These are phyloP conservation scores for Boletus reticulatus DNA, from an alignment of 768 basidiomycete species.

Conservation along the genomic window DNA sequence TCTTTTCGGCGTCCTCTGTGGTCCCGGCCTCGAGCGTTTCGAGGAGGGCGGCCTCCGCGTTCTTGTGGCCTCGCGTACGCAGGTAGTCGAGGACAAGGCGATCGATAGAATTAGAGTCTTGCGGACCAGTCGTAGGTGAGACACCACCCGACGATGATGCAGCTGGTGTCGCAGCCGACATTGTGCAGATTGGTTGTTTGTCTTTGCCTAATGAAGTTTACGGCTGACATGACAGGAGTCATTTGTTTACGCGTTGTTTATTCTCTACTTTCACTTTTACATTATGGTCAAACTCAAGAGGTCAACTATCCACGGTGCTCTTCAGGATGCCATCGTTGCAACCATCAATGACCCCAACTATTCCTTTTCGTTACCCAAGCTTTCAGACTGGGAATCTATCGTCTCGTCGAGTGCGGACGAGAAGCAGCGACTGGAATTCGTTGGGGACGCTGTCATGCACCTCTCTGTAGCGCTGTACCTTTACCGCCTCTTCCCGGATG, in stretches of 20 bases:
- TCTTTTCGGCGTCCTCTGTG: conserved; percentile 37
- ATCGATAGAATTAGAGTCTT: conserved; percentile 35
- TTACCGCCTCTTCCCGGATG: conserved; percentile 32
- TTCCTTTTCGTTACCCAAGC: conserved; percentile 25
- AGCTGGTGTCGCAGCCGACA: conserved; percentile 34
- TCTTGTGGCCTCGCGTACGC: conserved; percentile 43
- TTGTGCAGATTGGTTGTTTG: conserved; percentile 2
- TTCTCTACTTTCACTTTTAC: too few relatives aligned
- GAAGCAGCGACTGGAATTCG: conserved; percentile 45
- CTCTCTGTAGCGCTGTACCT: conserved; percentile 40
- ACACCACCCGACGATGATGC: conserved; percentile 33
- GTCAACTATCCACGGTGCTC: conserved; percentile 5
- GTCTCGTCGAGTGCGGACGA: conserved; percentile 25
- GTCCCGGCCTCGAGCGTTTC: conserved; percentile 36
- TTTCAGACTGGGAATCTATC: conserved; percentile 30
- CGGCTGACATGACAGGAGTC: too few relatives aligned
- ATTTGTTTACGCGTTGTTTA: conserved; percentile 10
- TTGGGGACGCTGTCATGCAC: conserved; percentile 48
- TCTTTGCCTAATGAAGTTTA: too few relatives aligned
- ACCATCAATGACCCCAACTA: conserved; percentile 29
- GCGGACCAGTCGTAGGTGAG: conserved; percentile 30
- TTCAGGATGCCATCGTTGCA: conserved; percentile 24
- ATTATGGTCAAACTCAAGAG: conserved; percentile 22
- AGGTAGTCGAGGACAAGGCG: conserved; percentile 49
- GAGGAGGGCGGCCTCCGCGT: conserved; percentile 42